phyloP scores from a whole-genome alignment of 768 basidiomycete species.

The Naganishia antarctica region DNA sequence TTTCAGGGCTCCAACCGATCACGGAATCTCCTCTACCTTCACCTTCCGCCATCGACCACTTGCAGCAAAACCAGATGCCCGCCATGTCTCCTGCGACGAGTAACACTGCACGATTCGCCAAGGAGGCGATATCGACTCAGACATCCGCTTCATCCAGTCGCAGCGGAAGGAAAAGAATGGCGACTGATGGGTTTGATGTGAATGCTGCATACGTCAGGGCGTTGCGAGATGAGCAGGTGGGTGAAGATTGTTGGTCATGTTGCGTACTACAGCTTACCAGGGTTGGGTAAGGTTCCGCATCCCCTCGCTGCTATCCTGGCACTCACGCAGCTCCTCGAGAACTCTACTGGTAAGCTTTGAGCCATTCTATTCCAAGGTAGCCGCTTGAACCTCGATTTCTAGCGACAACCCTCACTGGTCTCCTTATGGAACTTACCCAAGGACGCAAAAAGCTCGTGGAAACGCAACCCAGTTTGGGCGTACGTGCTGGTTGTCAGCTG shows the following conservation, averaged over 20 bases:
- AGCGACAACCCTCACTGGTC: conserved; percentile 45
- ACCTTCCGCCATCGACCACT: not conserved
- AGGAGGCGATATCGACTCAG: not conserved
- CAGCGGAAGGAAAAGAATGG: not conserved
- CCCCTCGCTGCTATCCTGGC: conserved; percentile 85
- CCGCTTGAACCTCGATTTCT: not conserved
- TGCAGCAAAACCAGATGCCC: not conserved
- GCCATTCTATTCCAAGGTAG: not conserved
- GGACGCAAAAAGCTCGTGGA: conserved; percentile 61
- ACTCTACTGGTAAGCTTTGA: conserved; percentile 62
- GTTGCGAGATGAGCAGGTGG: conserved; percentile 65
- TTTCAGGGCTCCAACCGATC: conserved; percentile 2
- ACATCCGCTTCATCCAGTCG: conserved; percentile 6
- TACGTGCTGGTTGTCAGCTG: conserved; percentile 49
- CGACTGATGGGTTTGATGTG: conserved; percentile 52
- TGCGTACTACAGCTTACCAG: not conserved
- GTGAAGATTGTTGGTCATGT: not conserved
- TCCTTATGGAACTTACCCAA: conserved; percentile 67
- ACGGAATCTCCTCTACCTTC: conserved; percentile 14
- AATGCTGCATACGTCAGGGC: conserved; percentile 59
- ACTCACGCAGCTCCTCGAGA: conserved; percentile 72
- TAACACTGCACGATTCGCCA: conserved; percentile 9
- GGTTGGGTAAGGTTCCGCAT: conserved; percentile 39
- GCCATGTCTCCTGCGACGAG: conserved; percentile 1
- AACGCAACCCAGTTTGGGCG: conserved; percentile 46